Evolutionary conservation across 768 basidiomycete genomes (phyloP).

Genomic region (Kwoniella botswanensis): DNA sequence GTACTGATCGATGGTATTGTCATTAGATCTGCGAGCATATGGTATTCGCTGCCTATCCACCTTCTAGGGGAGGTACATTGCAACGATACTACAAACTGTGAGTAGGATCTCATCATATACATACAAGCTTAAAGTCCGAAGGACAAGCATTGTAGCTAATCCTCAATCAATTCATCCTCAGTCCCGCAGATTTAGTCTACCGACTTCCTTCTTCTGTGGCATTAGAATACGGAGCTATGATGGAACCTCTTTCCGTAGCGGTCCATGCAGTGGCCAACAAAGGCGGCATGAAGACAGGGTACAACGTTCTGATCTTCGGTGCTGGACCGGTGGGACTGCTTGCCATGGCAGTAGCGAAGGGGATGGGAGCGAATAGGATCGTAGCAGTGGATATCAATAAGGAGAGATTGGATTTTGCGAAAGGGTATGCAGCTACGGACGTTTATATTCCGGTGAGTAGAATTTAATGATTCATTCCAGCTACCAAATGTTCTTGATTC

Average conservation of each 20-base stretch:
- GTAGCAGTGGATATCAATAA: constrained; percentile 73
- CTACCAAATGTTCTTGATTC: no score
- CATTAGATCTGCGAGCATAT: constrained; percentile 80
- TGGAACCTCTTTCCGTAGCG: constrained; percentile 92
- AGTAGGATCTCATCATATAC: not conserved
- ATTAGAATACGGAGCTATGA: constrained; percentile 95
- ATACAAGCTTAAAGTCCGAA: not conserved
- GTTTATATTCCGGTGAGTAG: constrained; percentile 56
- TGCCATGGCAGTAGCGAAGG: constrained; percentile 94
- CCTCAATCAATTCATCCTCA: not conserved
- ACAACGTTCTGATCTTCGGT: constrained; percentile 83
- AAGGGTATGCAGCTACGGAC: constrained; percentile 80
- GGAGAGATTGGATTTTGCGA: constrained; percentile 82
- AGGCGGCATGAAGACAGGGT: constrained; percentile 72
- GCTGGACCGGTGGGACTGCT: constrained; percentile 80
- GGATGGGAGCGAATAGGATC: constrained; percentile 81
- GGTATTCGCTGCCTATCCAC: constrained; percentile 90
- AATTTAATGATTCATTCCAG: no score
- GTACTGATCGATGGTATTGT: not conserved
- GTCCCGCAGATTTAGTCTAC: constrained; percentile 72
- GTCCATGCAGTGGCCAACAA: constrained; percentile 84
- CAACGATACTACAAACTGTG: constrained; percentile 77
- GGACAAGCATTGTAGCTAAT: not conserved
- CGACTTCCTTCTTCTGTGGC: constrained; percentile 79
- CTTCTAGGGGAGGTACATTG: constrained; percentile 82